Percentiles rank a stretch among this genome's conserved stretches.
phyloP scores from a whole-genome alignment of 2,329 filamentous ascomycete species.

The Sphaerostilbella broomeana region DNA sequence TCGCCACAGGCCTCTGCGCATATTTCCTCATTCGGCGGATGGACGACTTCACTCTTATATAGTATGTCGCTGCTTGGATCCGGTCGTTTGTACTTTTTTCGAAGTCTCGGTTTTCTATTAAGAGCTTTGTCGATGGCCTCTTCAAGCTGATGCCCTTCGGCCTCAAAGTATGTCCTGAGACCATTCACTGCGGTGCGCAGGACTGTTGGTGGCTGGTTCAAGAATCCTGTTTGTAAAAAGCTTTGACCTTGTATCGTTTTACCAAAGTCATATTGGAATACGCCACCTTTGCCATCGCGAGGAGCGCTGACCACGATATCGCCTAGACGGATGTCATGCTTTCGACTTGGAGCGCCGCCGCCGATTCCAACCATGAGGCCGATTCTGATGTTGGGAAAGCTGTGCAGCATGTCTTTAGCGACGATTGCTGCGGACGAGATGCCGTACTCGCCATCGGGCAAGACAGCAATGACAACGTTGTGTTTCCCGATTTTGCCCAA shows the following conservation, averaged over 20 bases:
- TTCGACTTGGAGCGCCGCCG: slow-evolving; percentile 28
- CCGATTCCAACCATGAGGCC: slow-evolving; percentile 17
- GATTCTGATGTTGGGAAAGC: slow-evolving; percentile 19
- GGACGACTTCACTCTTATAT: slow-evolving; percentile 6
- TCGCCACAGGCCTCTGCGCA: background rate
- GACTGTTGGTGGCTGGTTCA: slow-evolving; percentile 16
- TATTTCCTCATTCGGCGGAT: slow-evolving; percentile 10
- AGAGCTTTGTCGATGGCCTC: slow-evolving; percentile 4
- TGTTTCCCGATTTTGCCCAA: slow-evolving; percentile 16
- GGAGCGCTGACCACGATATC: slow-evolving; percentile 20
- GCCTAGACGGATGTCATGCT: slow-evolving; percentile 29
- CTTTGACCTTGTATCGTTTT: slow-evolving; percentile 16
- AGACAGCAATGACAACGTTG: slow-evolving; percentile 18
- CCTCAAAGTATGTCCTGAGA: slow-evolving; percentile 10
- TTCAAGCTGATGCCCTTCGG: slow-evolving; percentile 15
- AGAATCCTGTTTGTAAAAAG: slow-evolving; percentile 13
- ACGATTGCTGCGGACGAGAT: slow-evolving; percentile 18
- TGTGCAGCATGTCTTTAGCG: slow-evolving; percentile 16
- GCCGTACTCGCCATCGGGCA: slow-evolving; percentile 17
- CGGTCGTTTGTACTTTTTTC: slow-evolving; percentile 12
- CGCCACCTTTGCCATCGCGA: slow-evolving; percentile 10
- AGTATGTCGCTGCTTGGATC: slow-evolving; percentile 8
- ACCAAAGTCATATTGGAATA: slow-evolving; percentile 23
- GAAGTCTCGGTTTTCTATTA: slow-evolving; percentile 10
- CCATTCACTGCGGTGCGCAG: slow-evolving; percentile 13